These are phyloP conservation scores for Neonectria ditissima DNA, from an alignment of 2,329 filamentous ascomycete genomes.

Conservation along the genomic window DNA sequence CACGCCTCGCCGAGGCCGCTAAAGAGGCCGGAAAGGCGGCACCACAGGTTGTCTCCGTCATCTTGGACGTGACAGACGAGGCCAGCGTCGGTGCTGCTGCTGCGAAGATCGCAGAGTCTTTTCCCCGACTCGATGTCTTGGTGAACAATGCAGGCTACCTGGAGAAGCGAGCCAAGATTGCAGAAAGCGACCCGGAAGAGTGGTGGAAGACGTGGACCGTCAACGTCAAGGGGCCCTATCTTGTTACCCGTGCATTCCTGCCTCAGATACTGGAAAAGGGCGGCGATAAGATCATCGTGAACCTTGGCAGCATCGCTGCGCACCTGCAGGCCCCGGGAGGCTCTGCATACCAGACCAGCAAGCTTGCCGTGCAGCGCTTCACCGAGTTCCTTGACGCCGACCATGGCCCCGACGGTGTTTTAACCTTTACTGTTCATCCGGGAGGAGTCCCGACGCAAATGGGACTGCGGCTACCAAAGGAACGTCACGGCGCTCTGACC, in stretches of 20 bases:
- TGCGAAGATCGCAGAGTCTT: conserved; percentile 42
- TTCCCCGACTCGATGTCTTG: conserved; percentile 55
- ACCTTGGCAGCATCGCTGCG: conserved; percentile 58
- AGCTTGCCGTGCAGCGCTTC: conserved; percentile 62
- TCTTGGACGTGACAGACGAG: conserved; percentile 53
- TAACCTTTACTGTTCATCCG: conserved; percentile 55
- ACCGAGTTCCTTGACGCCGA: conserved; percentile 61
- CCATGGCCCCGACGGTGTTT: conserved; percentile 55
- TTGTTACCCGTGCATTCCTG: conserved; percentile 60
- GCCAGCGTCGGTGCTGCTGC: conserved; percentile 50
- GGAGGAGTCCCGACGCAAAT: conserved; percentile 53
- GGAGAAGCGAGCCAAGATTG: conserved; percentile 49
- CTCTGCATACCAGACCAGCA: conserved; percentile 60
- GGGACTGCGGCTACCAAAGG: conserved; percentile 19
- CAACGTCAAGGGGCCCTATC: conserved; percentile 60
- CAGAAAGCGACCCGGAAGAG: conserved; percentile 54
- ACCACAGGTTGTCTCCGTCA: conserved; percentile 54
- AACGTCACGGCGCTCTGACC: conserved; percentile 30
- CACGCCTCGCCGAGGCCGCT: conserved; percentile 51
- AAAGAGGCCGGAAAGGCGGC: conserved; percentile 45
- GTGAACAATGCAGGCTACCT: conserved; percentile 60
- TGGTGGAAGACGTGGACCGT: conserved; percentile 55
- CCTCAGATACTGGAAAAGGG: conserved; percentile 53
- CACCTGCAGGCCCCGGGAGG: conserved; percentile 49
- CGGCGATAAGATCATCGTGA: conserved; percentile 57